Percentiles rank a stretch among this genome's conserved stretches.
Conservation (phyloP, 305 asterid species). For the Fraxinus greggii region DNA sequence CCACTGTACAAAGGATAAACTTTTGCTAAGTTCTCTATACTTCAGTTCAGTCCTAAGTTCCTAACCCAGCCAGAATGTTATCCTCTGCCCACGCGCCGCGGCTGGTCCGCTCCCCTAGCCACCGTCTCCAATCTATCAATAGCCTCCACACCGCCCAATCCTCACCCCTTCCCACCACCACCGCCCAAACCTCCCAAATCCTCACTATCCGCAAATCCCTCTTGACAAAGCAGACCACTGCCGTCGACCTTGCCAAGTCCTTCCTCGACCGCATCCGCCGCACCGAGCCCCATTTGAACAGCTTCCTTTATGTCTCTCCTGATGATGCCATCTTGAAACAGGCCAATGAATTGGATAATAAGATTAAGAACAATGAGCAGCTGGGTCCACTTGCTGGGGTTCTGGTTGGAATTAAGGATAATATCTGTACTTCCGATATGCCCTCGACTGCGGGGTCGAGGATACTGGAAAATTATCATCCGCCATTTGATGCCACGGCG, state of each 20-base stretch:
- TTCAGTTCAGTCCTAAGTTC: neutral
- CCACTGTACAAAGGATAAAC: slow-evolving; percentile 1
- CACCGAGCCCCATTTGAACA: slow-evolving; percentile 69
- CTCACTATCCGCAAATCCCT: slow-evolving; percentile 70
- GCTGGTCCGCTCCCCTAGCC: slow-evolving; percentile 48
- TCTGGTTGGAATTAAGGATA: slow-evolving; percentile 83
- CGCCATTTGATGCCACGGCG: slow-evolving; percentile 87
- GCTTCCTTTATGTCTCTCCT: slow-evolving; percentile 66
- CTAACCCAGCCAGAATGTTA: slow-evolving; percentile 40
- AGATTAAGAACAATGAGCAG: slow-evolving; percentile 56
- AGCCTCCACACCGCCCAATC: slow-evolving; percentile 51
- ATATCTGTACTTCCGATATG: slow-evolving; percentile 81
- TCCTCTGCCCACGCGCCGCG: slow-evolving; percentile 61
- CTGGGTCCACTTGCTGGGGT: slow-evolving; percentile 87
- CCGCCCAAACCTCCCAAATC: slow-evolving; percentile 53
- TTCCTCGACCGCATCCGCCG: slow-evolving; percentile 71
- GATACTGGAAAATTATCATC: slow-evolving; percentile 69
- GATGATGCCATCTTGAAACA: slow-evolving; percentile 58
- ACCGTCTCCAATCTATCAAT: slow-evolving; percentile 33
- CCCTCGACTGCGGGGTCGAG: slow-evolving; percentile 89
- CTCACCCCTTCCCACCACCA: slow-evolving; percentile 31
- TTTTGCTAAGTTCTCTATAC: neutral
- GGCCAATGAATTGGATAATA: slow-evolving; percentile 69
- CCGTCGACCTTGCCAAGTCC: slow-evolving; percentile 63
- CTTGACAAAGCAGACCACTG: slow-evolving; percentile 64